Percentiles rank a stretch among this genome's conserved stretches.
phyloP scores from a whole-genome alignment of 371 early-diverging fungal genomes.

The Ordospora pajunii region DNA sequence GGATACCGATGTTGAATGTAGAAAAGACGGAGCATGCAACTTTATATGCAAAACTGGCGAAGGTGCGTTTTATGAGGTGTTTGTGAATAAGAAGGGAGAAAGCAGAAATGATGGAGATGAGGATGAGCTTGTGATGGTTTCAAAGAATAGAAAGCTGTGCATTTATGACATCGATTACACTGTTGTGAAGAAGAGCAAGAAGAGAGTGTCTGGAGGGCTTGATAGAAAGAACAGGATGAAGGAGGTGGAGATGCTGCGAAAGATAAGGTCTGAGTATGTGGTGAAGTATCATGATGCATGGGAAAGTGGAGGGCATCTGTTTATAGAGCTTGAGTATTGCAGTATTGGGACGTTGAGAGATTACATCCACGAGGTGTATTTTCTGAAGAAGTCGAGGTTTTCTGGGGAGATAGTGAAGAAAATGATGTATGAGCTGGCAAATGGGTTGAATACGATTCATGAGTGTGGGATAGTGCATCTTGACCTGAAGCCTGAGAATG shows the following conservation, averaged over 20 bases:
- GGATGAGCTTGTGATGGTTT: not conserved
- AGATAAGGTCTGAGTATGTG: not conserved
- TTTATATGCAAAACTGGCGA: constrained; percentile 15
- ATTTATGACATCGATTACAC: constrained; percentile 7
- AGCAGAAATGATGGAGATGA: not conserved
- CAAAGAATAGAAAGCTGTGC: not conserved
- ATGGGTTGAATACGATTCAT: constrained; percentile 46
- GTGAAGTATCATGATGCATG: constrained; percentile 63
- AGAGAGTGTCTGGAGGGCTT: constrained; percentile 15
- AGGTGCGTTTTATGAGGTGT: constrained; percentile 28
- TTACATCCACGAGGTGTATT: constrained; percentile 19
- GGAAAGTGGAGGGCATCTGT: constrained; percentile 77
- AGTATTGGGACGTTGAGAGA: constrained; percentile 42
- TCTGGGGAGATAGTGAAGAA: not conserved
- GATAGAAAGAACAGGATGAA: constrained; percentile 28
- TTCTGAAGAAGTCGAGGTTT: not conserved
- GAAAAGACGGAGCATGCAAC: not conserved
- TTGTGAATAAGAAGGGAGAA: constrained; percentile 6
- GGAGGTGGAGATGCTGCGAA: constrained; percentile 46
- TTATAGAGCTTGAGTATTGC: constrained; percentile 76
- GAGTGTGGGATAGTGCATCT: constrained; percentile 45
- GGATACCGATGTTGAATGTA: not conserved
- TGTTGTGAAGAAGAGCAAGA: constrained; percentile 38
- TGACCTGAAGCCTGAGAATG: constrained; percentile 60
- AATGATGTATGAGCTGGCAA: constrained; percentile 36